Evolutionary conservation across 768 basidiomycete genomes (phyloP).

Genomic region (Termitomyces sp.): DNA sequence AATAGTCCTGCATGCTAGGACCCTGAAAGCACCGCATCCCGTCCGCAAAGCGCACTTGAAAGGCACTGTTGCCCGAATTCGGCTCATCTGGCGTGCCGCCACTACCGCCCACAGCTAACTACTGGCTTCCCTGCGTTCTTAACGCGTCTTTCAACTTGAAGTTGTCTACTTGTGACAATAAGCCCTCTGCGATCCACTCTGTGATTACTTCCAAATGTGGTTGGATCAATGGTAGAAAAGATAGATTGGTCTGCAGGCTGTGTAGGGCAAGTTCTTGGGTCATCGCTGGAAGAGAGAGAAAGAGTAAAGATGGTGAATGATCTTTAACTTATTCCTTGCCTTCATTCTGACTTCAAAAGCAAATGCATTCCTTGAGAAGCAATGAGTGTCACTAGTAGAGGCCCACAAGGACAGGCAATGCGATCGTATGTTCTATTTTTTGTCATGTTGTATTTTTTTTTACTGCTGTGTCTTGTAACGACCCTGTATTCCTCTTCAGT

Average conservation of each 20-base stretch:
- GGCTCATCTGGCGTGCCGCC: too few relatives aligned
- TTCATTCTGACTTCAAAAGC: constrained; percentile 36
- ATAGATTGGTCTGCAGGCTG: constrained; percentile 72
- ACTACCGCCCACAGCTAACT: constrained; percentile 45
- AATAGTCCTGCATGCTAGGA: too few relatives aligned
- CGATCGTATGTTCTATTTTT: constrained; percentile 52
- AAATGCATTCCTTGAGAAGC: constrained; percentile 70
- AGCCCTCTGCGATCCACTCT: constrained; percentile 69
- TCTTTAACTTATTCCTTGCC: constrained; percentile 24
- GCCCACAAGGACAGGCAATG: too few relatives aligned
- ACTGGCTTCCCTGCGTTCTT: constrained; percentile 73
- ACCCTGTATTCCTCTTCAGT: constrained; percentile 68
- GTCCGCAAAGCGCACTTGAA: too few relatives aligned
- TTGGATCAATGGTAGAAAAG: constrained; percentile 83
- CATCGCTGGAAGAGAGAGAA: constrained; percentile 63
- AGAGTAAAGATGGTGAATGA: constrained; percentile 70
- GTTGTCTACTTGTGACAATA: constrained; percentile 76
- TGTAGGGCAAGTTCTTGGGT: constrained; percentile 78
- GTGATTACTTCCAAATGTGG: constrained; percentile 81
- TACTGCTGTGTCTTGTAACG: constrained; percentile 30
- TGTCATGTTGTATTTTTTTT: background rate
- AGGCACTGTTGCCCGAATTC: too few relatives aligned
- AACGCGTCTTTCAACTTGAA: constrained; percentile 75
- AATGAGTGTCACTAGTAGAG: too few relatives aligned
- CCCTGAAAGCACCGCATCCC: too few relatives aligned